A percentile compares a stretch with the other conserved stretches of the same genome.
phyloP scores from a whole-genome alignment of 306 rosid genomes.

The Trichosanthes cucumerina region DNA sequence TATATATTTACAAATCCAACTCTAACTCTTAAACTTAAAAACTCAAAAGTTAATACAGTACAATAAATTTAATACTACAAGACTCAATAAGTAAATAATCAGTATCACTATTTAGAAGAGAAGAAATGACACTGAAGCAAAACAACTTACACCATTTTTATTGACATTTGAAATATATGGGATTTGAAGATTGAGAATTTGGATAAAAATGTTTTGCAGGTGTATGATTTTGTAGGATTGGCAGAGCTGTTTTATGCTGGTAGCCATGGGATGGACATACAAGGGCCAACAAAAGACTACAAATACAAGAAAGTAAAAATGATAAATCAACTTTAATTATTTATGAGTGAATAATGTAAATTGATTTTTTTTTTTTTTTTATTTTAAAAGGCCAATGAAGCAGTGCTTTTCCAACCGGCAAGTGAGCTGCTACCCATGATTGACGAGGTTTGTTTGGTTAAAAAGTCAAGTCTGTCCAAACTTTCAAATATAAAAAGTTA shows the following conservation, averaged over 20 bases:
- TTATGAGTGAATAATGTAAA: background rate
- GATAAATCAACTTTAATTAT: too few relatives aligned
- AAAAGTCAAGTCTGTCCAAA: background rate
- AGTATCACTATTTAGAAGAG: too few relatives aligned
- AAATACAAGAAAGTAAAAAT: slow-evolving; percentile 44
- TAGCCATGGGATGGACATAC: slow-evolving; percentile 98
- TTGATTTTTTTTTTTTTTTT: background rate
- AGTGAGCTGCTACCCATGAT: slow-evolving; percentile 77
- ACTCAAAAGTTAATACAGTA: too few relatives aligned
- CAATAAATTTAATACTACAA: too few relatives aligned
- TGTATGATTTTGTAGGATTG: slow-evolving; percentile 58
- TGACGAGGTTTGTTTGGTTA: slow-evolving; percentile 44
- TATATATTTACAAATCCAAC: slow-evolving; percentile 15
- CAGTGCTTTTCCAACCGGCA: slow-evolving; percentile 66
- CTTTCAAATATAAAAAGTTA: background rate
- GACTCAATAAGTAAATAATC: background rate
- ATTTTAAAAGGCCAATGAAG: slow-evolving; percentile 37
- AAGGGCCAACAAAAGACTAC: slow-evolving; percentile 59
- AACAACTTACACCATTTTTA: too few relatives aligned
- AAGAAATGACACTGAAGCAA: too few relatives aligned
- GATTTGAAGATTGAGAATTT: background rate
- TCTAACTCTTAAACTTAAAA: too few relatives aligned
- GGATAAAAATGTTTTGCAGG: slow-evolving; percentile 30
- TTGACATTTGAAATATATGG: background rate
- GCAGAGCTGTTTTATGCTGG: slow-evolving; percentile 84